A percentile compares a stretch with the other conserved stretches of the same genome.
These are phyloP conservation scores for Drosera spatulata DNA, from an alignment of 179 eudicot species.

Conservation along the genomic window DNA sequence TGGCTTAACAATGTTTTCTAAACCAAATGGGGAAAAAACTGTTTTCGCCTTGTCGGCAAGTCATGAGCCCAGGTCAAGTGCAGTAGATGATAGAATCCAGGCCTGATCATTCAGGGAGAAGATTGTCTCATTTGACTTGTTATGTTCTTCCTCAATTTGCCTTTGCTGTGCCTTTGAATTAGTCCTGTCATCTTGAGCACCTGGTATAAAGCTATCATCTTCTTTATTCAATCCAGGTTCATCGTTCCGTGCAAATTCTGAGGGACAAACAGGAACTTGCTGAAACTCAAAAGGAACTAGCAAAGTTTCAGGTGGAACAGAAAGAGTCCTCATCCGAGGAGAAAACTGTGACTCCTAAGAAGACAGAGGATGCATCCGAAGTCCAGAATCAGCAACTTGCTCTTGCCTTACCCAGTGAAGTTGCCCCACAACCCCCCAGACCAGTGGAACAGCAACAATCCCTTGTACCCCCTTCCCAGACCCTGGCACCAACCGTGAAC, in stretches of 20 bases:
- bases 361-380: constrained; percentile 42
- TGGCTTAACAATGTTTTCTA: no score
- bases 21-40: no score
- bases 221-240: constrained; percentile 38
- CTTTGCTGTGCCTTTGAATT: no score
- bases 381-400: constrained; percentile 67
- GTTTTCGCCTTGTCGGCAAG: no score
- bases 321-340: constrained; percentile 72
- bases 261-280: constrained; percentile 97
- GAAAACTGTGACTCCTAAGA: constrained; percentile 33
- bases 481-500: background rate
- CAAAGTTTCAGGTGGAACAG: constrained; percentile 83
- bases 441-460: constrained; percentile 36
- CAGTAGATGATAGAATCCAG: no score
- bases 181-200: no score
- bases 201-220: no score
- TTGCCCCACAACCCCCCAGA: constrained; percentile 30
- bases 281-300: constrained; percentile 92
- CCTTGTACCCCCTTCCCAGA: constrained; percentile 25
- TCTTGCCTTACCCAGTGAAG: constrained; percentile 72
- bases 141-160: no score
- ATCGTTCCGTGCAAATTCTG: constrained; percentile 83
- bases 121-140: no score
- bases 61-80: no score
- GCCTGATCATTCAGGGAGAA: no score